Base-by-base conservation (phyloP, 345 rosid species). In the Barbarea vulgaris region DNA sequence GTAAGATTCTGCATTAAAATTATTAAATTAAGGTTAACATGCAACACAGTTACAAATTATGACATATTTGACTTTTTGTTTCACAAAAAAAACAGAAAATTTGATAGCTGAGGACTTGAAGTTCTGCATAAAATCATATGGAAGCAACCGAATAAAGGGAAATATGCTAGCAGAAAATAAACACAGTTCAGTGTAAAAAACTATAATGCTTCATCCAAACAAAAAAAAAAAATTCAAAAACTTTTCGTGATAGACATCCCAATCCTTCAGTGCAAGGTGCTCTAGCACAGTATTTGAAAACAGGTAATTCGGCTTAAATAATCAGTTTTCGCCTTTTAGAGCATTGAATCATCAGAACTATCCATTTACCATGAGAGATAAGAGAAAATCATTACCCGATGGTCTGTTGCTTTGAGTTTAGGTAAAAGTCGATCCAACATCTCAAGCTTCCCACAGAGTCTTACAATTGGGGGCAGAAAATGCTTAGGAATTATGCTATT, bases 401-500 rank as follows among this genome's bases (percentile, higher is more conserved):
- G 97, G 68, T 87, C 97, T 25, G 97, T 84, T 57, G 92, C 93
- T 82, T 87, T 87, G 70, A 92, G 85, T 70, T 92, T 90, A 7
- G 93, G 93, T 33, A 92, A 88, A 67, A 90, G 75, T 36, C 96
- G 81, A 81, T 92, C 97, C 64, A 92, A 70, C 93, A 92, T 90
- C 86, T 88, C 93, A 80, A 92, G 93, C 88, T 93, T 93, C 73
- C 98, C 96, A 69, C 98, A 93, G 37, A 84, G 91, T 70, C 96
- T 86, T 70, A 93, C 27, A 65, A 93, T 82, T 64, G 96, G 80
- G 46, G 89, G 96, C 77, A 92, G 85, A 84, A 83, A 93, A 83
- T 93, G 93, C 80, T 69, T 81, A 3, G 96, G 96, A 77, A 73
- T 62, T 51, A 82, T 64, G 81, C 31, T 67, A 73, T 87, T 90